phyloP scores from a whole-genome alignment of 805 yeast genomes.

The Candida railenensis region DNA sequence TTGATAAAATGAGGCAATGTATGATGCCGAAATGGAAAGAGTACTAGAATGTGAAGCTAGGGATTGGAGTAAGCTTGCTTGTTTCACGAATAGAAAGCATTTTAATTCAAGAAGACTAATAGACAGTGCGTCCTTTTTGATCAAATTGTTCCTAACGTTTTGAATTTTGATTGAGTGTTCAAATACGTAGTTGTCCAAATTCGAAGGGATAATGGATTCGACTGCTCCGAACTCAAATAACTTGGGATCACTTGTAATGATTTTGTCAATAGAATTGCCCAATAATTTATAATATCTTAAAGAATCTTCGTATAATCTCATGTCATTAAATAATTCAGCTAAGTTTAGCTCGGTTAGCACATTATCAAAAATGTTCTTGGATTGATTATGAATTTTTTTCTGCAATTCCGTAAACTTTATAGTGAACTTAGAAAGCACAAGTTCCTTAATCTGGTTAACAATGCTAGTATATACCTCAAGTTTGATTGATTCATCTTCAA shows the following conservation, averaged over 20 bases:
- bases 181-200: neutral
- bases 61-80: slow-evolving; percentile 33
- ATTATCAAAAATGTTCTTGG: slow-evolving; percentile 7
- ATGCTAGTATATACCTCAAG: slow-evolving; percentile 53
- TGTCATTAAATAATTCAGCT: slow-evolving; percentile 51
- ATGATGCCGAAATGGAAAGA: slow-evolving; percentile 40
- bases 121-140: neutral
- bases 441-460: slow-evolving; percentile 43
- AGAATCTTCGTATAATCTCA: slow-evolving; percentile 63
- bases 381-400: slow-evolving; percentile 2
- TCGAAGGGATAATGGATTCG: neutral
- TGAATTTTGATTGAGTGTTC: neutral
- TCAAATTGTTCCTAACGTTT: neutral
- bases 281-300: slow-evolving; percentile 27
- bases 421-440: slow-evolving; percentile 54
- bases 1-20: slow-evolving; percentile 38
- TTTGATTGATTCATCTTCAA: slow-evolving; percentile 34
- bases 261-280: neutral
- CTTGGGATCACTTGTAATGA: neutral
- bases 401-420: slow-evolving; percentile 14
- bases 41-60: slow-evolving; percentile 36
- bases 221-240: neutral
- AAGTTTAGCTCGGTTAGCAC: slow-evolving; percentile 43
- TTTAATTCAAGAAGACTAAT: slow-evolving; percentile 25
- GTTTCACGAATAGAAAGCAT: slow-evolving; percentile 35